Evolutionary conservation across 805 yeast species (phyloP).

Genomic region (Pachysolen tannophilus): DNA sequence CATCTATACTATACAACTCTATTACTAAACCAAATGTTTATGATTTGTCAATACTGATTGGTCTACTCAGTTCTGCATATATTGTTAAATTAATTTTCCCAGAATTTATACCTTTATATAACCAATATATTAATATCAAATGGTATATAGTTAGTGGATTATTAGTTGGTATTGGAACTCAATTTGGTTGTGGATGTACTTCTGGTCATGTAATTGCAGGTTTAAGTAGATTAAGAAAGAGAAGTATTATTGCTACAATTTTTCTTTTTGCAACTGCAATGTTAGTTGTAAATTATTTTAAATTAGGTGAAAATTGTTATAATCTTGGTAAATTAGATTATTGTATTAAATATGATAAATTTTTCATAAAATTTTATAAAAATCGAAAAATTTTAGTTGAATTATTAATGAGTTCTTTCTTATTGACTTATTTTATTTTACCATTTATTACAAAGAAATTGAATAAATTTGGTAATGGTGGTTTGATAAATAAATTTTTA

Average conservation of each 20-base stretch:
- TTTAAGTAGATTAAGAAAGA: conserved; percentile 32
- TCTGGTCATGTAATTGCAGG: conserved; percentile 50
- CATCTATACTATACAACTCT: conserved; percentile 30
- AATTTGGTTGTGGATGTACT: conserved; percentile 42
- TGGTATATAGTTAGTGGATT: conserved; percentile 25
- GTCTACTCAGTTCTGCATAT: conserved; percentile 24
- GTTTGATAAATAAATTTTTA: conserved; percentile 1
- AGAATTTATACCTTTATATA: conserved; percentile 14
- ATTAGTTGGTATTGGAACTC: conserved; percentile 40
- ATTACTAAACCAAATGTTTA: conserved; percentile 17
- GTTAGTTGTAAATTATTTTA: conserved; percentile 9
- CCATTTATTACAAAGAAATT: conserved; percentile 18
- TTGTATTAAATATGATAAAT: conserved; percentile 15
- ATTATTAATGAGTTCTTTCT: conserved; percentile 8
- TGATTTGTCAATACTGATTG: conserved; percentile 25
- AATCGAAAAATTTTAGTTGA: conserved; percentile 11
- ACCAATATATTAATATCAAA: neutral
- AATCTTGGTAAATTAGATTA: neutral
- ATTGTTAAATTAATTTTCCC: conserved; percentile 19
- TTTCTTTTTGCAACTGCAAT: conserved; percentile 29
- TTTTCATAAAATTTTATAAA: conserved; percentile 11
- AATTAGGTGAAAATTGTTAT: conserved; percentile 4
- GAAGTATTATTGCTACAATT: conserved; percentile 38
- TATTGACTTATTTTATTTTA: conserved; percentile 17
- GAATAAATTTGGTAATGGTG: neutral